Base-by-base conservation (phyloP, 176 grass and related monocot species). In the Zoysia japonica region DNA sequence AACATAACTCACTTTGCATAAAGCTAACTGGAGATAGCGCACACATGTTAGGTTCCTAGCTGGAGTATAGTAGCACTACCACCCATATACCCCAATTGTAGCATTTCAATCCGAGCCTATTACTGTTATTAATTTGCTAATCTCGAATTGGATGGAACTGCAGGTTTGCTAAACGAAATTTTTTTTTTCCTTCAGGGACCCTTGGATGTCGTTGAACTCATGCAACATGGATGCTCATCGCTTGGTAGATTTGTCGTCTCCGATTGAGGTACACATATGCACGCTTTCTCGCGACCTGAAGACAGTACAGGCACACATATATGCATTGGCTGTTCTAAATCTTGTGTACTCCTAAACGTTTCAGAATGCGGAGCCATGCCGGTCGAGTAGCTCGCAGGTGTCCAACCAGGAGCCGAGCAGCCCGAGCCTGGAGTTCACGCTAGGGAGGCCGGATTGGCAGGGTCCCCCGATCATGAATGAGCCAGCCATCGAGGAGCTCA, bases 281-380 rank as follows among this genome's bases (percentile, higher is more conserved):
- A 5, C 43, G 28, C 28, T 28, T 28, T 28, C 28, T 68, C 11
- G 8, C 39, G 54, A 15, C 5, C 6, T 57, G 14, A 46, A 42
- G 5, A 13, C 11, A 28, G 37, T 53, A 6, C 11, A 15, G 28
- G 28, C 16, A 14, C 12, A 14, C 28, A 1, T 55, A 35, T 36
- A 11, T 28, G 28, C 28, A 52, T 9, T 19, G 0, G 35, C 44
- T 47, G 19, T 46, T 61, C 48, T 80, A 48, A 70, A 70, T 56
- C 11, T 55, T 80, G 2, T 28, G 66, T 71, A 28, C 28, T 28
- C 28, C 28, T 28, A 11, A 15, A 42, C 37, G 28, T 61, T 61
- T 44, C 90, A 97, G 93, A 93, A 93, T 81, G 80, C 67, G 39
- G 90, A 97, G 72, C 84, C 88, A 1, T 97, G 90, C 85, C 77